Evolutionary conservation across 2,329 filamentous ascomycete species (phyloP).

Genomic region (Fusarium robinianum): DNA sequence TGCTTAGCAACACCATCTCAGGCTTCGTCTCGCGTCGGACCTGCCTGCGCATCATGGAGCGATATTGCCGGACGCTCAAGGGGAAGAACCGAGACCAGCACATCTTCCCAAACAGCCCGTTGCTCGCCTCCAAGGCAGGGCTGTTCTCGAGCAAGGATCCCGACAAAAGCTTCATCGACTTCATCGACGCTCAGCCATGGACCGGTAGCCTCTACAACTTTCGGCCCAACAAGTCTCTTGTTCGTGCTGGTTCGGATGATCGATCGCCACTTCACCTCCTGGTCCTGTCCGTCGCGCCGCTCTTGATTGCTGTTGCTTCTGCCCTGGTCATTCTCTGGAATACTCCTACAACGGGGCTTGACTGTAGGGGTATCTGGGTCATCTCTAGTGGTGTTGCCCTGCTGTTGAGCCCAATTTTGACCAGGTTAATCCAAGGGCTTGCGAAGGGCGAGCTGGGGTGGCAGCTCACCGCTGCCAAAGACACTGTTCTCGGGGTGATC

Average conservation of each 20-base stretch:
- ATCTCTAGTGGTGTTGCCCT: background rate
- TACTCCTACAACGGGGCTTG: constrained; percentile 1
- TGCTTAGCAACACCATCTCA: constrained; percentile 19
- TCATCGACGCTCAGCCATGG: constrained; percentile 9
- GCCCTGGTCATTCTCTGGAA: constrained; percentile 1
- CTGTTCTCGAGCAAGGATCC: background rate
- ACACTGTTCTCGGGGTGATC: background rate
- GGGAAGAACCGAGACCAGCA: constrained; percentile 5
- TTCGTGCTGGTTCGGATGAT: background rate
- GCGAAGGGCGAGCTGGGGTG: constrained; percentile 5
- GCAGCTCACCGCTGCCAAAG: constrained; percentile 4
- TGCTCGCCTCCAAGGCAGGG: background rate
- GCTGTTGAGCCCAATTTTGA: constrained; percentile 4
- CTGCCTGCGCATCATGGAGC: constrained; percentile 8
- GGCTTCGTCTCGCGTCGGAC: constrained; percentile 6
- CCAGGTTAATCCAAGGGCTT: background rate
- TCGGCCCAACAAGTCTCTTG: constrained; percentile 3
- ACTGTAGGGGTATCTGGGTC: constrained; percentile 2
- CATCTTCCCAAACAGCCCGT: constrained; percentile 3
- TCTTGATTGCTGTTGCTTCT: background rate
- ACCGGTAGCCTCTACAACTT: constrained; percentile 7
- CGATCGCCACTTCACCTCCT: background rate
- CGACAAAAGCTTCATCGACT: background rate
- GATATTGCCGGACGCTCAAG: constrained; percentile 5
- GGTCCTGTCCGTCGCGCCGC: background rate